Evolutionary conservation across 805 yeast species (phyloP).

Genomic region (Yamadazyma scolyti): DNA sequence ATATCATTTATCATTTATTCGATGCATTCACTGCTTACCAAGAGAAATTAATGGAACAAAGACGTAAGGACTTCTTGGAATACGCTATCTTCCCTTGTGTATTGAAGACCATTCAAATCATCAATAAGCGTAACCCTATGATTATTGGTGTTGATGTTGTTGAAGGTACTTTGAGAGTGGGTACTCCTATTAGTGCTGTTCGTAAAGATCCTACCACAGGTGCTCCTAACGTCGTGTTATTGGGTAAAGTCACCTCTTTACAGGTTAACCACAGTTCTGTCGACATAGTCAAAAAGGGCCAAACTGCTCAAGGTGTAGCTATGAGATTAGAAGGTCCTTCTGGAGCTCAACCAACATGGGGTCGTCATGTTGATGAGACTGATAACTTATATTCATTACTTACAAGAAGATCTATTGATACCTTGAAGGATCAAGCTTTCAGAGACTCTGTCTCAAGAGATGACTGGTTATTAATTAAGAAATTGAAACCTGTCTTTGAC

Average conservation of each 20-base stretch:
- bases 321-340: constrained; percentile 94
- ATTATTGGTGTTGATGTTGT: constrained; percentile 96
- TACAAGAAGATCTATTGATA: constrained; percentile 86
- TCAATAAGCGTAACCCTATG: constrained; percentile 98
- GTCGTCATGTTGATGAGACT: constrained; percentile 95
- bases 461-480: constrained; percentile 91
- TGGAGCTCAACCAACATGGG: constrained; percentile 95
- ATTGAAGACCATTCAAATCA: constrained; percentile 88
- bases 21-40: constrained; percentile 94
- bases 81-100: constrained; percentile 95
- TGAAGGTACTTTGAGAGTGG: constrained; percentile 85
- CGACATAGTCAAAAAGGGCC: constrained; percentile 84
- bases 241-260: constrained; percentile 89
- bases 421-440: constrained; percentile 98
- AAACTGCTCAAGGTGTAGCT: constrained; percentile 97
- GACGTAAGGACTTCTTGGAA: constrained; percentile 83
- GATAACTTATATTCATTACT: constrained; percentile 89
- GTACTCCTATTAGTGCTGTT: constrained; percentile 95
- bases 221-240: constrained; percentile 60
- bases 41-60: constrained; percentile 77
- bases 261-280: constrained; percentile 92
- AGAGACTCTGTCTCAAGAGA: constrained; percentile 90
- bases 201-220: constrained; percentile 84
- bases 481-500: constrained; percentile 83
- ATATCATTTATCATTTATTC: constrained; percentile 92